Base-by-base conservation (phyloP, 768 basidiomycete genomes). In the Favolaschia claudopus region DNA sequence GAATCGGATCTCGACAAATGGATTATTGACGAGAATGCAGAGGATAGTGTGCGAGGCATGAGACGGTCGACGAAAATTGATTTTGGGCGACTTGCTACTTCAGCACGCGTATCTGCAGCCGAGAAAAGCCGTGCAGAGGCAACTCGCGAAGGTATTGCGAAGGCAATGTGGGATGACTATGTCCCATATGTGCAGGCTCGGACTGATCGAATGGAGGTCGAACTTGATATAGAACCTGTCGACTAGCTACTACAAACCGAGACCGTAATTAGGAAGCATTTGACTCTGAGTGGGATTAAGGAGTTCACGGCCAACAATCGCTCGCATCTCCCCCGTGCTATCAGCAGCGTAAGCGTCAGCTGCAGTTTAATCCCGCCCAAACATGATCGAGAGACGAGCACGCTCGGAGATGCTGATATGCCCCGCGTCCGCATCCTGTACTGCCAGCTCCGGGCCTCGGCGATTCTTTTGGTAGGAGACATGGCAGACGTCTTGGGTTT, bases 81-180 rank as follows among this genome's bases (percentile, higher is more conserved):
- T 14, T 55, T 55, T 55, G 43, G 53, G 19, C 12, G n/a, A 3
- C 53, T 55, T 31, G 14, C 53, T 1, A 17, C 33, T 2, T 10
- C 53, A 2, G 6, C 12, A 20, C 19, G 32, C 5, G 34, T 55
- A 12, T 45, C 43, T 7, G 9, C 42, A 1, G 33, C 33, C 7
- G 43, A 55, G 33, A 55, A 55, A 19, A 42, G 19, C 2, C 24
- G 24, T 2, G 53, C 53, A 36, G 53, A 45, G 43, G 29, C 2
- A 1, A 37, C 17, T 2, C 19, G 43, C 4, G 42, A 44, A 27
- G 24, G n/a, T 6, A 36, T 55, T 4, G 53, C 53, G 17, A 22
- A 55, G 43, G 24, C 24, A 14, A 45, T 55, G 53, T 55, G 53
- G 53, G 34, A 55, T 28, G 43, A 55, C 14, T 55, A 55, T 22